phyloP scores from a whole-genome alignment of 2,329 filamentous ascomycete species.

The Trichoderma cornu-damae region DNA sequence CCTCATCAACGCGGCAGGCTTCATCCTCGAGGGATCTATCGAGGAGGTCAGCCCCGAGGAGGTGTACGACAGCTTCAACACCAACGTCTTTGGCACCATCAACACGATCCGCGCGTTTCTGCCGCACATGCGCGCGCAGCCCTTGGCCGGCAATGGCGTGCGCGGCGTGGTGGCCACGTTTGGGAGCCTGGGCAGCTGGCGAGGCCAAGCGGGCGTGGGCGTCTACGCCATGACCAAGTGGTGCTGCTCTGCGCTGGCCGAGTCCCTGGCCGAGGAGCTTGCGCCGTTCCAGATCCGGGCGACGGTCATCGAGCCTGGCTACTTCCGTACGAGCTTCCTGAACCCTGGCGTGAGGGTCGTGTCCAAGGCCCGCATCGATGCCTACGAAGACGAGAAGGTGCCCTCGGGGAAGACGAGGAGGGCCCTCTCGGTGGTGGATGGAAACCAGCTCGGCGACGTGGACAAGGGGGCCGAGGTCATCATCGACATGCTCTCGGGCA shows the following conservation, averaged over 20 bases:
- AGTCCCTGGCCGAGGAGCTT: slow-evolving; percentile 41
- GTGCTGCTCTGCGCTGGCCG: slow-evolving; percentile 41
- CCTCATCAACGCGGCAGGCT: slow-evolving; percentile 46
- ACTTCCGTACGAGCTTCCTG: slow-evolving; percentile 49
- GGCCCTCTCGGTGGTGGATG: slow-evolving; percentile 34
- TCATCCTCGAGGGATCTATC: slow-evolving; percentile 38
- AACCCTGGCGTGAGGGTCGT: slow-evolving; percentile 30
- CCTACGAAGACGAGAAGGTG: slow-evolving; percentile 30
- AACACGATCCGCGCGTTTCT: slow-evolving; percentile 46
- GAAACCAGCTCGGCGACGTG: slow-evolving; percentile 52
- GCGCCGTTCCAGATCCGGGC: slow-evolving; percentile 41
- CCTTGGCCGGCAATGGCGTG: slow-evolving; percentile 23
- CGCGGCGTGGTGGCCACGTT: slow-evolving; percentile 39
- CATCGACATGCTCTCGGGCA: slow-evolving; percentile 51
- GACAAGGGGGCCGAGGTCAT: slow-evolving; percentile 48
- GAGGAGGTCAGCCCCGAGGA: slow-evolving; percentile 39
- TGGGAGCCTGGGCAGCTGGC: slow-evolving; percentile 44
- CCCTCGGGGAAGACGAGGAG: slow-evolving; percentile 28
- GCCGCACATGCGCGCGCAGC: slow-evolving; percentile 41
- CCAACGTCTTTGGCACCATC: slow-evolving; percentile 50
- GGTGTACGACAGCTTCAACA: slow-evolving; percentile 40
- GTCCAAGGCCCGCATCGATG: slow-evolving; percentile 30
- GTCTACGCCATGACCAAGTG: slow-evolving; percentile 44
- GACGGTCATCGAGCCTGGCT: slow-evolving; percentile 45
- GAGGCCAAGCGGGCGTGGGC: slow-evolving; percentile 34